Conservation (phyloP, 805 yeast species). For the Blastobotrys peoriensis region DNA sequence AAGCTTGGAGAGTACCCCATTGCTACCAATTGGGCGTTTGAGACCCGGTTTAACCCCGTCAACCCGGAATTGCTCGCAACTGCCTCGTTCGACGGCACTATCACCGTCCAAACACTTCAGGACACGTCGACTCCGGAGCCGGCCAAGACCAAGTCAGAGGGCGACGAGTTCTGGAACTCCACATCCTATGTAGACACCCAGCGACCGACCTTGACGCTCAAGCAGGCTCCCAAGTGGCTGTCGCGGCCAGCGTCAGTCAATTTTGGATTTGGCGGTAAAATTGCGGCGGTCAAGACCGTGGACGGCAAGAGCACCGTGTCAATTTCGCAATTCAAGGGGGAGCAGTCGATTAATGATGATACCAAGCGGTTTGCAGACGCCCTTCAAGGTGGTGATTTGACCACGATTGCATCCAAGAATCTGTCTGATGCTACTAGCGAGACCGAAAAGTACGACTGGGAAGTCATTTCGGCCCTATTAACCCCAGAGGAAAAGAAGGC, state of each 20-base stretch:
- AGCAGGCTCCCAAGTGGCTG: constrained; percentile 90
- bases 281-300: constrained; percentile 49
- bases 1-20: constrained; percentile 84
- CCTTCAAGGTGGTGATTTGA: constrained; percentile 34
- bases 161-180: constrained; percentile 78
- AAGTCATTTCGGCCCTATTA: constrained; percentile 30
- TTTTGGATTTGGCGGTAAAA: constrained; percentile 93
- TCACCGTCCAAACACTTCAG: constrained; percentile 78
- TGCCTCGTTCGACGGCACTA: constrained; percentile 73
- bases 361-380: constrained; percentile 48
- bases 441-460: constrained; percentile 31
- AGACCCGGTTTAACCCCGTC: constrained; percentile 78
- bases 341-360: constrained; percentile 30
- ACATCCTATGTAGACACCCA: constrained; percentile 33
- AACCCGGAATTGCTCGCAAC: constrained; percentile 74
- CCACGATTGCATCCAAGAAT: constrained; percentile 15
- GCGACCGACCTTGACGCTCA: constrained; percentile 57
- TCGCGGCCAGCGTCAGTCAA: constrained; percentile 64
- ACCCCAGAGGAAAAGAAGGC: constrained; percentile 25
- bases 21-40: constrained; percentile 89
- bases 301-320: constrained; percentile 39
- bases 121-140: constrained; percentile 54
- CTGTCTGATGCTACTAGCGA: constrained; percentile 16
- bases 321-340: constrained; percentile 37
- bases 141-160: constrained; percentile 36